A percentile compares a stretch with the other conserved stretches of the same genome.
phyloP scores from a whole-genome alignment of 768 basidiomycete species.

The Tricholoma matsutake region DNA sequence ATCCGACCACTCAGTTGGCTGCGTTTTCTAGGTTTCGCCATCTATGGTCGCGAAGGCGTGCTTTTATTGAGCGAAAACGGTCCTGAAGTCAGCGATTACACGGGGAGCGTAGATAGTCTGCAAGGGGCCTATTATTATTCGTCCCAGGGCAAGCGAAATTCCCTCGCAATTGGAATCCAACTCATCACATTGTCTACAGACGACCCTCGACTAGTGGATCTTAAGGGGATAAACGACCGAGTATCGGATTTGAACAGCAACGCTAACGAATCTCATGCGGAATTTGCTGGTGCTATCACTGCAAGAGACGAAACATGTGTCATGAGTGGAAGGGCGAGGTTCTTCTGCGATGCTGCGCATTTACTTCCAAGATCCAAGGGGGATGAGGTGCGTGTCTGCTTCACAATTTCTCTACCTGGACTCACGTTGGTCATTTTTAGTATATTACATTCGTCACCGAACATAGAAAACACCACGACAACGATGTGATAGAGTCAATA shows the following conservation, averaged over 20 bases:
- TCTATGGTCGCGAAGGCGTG: conserved; percentile 13
- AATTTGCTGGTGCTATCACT: conserved; percentile 8
- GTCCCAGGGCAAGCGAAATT: conserved; percentile 8
- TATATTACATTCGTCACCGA: neutral
- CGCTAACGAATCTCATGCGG: neutral
- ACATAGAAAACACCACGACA: neutral
- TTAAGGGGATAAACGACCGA: conserved; percentile 6
- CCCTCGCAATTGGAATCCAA: conserved; percentile 1
- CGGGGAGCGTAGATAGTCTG: conserved; percentile 1
- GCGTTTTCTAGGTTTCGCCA: conserved; percentile 14
- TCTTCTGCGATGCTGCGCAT: conserved; percentile 10
- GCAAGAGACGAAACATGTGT: conserved; percentile 8
- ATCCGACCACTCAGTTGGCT: conserved; percentile 16
- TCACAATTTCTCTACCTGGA: neutral
- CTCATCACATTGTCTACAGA: conserved; percentile 6
- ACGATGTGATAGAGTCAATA: neutral
- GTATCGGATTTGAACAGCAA: neutral
- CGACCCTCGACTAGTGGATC: conserved; percentile 10
- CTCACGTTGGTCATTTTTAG: neutral
- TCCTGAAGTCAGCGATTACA: conserved; percentile 14
- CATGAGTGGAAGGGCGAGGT: conserved; percentile 2
- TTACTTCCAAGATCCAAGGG: conserved; percentile 14
- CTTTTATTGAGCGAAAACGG: conserved; percentile 6
- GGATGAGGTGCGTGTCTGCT: conserved; percentile 12
- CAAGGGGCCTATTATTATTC: conserved; percentile 10